Conservation (phyloP, 768 basidiomycete species). For the Roridomyces roridus region DNA sequence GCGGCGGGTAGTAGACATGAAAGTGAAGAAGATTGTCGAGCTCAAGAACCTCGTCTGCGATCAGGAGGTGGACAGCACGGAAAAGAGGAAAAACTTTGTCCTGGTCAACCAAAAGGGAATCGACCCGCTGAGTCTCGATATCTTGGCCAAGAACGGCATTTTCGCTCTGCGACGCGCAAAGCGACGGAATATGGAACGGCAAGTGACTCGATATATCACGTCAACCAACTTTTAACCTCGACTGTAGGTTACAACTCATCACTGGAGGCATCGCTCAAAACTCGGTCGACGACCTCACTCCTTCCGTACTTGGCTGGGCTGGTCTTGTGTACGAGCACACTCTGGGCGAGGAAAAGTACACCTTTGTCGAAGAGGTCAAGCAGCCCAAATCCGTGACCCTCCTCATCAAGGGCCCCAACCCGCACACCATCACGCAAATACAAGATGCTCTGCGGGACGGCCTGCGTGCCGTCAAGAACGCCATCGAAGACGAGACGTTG, state of each 20-base stretch:
- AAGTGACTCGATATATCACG: conserved; percentile 27
- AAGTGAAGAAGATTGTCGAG: conserved; percentile 94
- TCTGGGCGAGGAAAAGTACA: conserved; percentile 98
- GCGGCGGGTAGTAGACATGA: conserved; percentile 90
- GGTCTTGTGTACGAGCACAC: conserved; percentile 99
- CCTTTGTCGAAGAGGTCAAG: conserved; percentile 96
- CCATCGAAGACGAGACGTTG: conserved; percentile 86
- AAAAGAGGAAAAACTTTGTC: conserved; percentile 88
- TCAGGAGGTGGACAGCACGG: conserved; percentile 81
- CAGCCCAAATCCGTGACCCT: conserved; percentile 94
- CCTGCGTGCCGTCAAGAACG: conserved; percentile 95
- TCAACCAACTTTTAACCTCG: background rate
- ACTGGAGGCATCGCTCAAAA: conserved; percentile 97
- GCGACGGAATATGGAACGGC: conserved; percentile 99
- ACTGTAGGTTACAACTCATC: conserved; percentile 81
- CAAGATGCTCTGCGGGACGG: conserved; percentile 99
- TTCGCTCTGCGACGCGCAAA: conserved; percentile 94
- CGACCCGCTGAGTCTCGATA: conserved; percentile 94
- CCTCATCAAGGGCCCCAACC: conserved; percentile 97
- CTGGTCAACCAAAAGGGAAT: conserved; percentile 99
- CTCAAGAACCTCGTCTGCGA: conserved; percentile 97
- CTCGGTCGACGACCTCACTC: conserved; percentile 94
- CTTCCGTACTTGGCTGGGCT: conserved; percentile 93
- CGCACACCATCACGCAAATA: conserved; percentile 94
- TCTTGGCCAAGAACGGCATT: conserved; percentile 96